Percentiles rank a stretch among this genome's conserved stretches.
These are phyloP conservation scores for Erysimum cheiranthoides DNA, from an alignment of 345 rosid species.

Conservation along the genomic window DNA sequence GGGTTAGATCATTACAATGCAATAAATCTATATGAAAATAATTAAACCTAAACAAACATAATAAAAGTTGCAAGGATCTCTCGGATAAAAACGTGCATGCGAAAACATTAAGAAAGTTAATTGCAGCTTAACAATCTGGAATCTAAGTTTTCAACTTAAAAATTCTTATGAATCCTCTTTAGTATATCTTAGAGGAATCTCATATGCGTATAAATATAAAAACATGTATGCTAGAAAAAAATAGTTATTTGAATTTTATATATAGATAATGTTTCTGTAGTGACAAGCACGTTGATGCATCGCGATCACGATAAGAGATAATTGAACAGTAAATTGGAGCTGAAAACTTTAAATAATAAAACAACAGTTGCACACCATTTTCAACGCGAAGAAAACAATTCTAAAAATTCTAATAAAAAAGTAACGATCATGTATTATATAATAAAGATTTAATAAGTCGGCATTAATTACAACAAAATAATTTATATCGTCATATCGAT, in stretches of 20 bases:
- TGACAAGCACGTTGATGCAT: slow-evolving; percentile 47
- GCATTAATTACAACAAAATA: slow-evolving; percentile 19
- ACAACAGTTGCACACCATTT: slow-evolving; percentile 41
- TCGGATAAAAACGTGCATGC: slow-evolving; percentile 6
- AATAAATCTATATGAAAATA: background rate
- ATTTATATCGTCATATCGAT: slow-evolving; percentile 23
- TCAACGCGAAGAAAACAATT: slow-evolving; percentile 31
- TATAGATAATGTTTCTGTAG: slow-evolving; percentile 36
- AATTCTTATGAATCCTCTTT: slow-evolving; percentile 1
- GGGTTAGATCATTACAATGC: slow-evolving; percentile 6
- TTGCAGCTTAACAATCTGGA: slow-evolving; percentile 4
- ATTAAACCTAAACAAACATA: background rate
- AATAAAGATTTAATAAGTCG: slow-evolving; percentile 32
- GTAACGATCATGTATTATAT: slow-evolving; percentile 27
- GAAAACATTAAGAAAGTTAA: background rate
- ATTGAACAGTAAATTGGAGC: slow-evolving; percentile 37
- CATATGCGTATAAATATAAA: background rate
- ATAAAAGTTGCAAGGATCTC: slow-evolving; percentile 6
- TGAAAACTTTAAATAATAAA: slow-evolving; percentile 32
- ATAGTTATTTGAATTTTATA: slow-evolving; percentile 7
- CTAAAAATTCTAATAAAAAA: slow-evolving; percentile 21
- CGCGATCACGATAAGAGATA: slow-evolving; percentile 34
- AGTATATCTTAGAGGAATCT: background rate
- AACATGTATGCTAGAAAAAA: slow-evolving; percentile 3
- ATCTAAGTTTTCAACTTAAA: slow-evolving; percentile 13